Evolutionary conservation across 306 rosid genomes (phyloP).

Genomic region (Arachis hypogaea): DNA sequence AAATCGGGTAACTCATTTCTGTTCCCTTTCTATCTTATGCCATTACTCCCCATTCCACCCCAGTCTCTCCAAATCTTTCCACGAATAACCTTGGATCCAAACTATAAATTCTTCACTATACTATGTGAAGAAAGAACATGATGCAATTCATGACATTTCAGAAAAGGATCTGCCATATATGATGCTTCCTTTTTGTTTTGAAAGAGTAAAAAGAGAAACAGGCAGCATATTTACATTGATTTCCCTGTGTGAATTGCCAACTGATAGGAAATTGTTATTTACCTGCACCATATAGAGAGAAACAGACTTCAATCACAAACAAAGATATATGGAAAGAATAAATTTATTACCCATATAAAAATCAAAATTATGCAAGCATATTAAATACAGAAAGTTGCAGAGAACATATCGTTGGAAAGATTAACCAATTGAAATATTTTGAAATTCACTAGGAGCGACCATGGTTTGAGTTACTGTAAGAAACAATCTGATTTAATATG

Average conservation of each 20-base stretch:
- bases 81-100: constrained; percentile 8
- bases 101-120: background rate
- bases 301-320: constrained; percentile 34
- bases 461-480: no score
- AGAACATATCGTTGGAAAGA: constrained; percentile 23
- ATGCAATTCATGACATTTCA: constrained; percentile 19
- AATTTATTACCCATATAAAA: constrained; percentile 11
- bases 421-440: constrained; percentile 35
- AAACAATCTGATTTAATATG: no score
- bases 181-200: constrained; percentile 17
- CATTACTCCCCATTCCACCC: background rate
- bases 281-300: constrained; percentile 65
- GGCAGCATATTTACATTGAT: constrained; percentile 62
- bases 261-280: constrained; percentile 96
- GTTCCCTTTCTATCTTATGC: constrained; percentile 9
- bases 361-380: constrained; percentile 12
- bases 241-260: constrained; percentile 90
- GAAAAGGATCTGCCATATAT: constrained; percentile 23
- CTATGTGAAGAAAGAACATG: constrained; percentile 26
- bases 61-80: constrained; percentile 20
- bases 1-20: background rate
- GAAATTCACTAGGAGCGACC: background rate
- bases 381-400: background rate
- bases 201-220: constrained; percentile 13
- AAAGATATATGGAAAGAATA: constrained; percentile 26